Evolutionary conservation across 495 filamentous ascomycete genomes (phyloP), one percentile per base, ranked within the genome.

Genomic region (Mytilinidion resinicola): DNA sequence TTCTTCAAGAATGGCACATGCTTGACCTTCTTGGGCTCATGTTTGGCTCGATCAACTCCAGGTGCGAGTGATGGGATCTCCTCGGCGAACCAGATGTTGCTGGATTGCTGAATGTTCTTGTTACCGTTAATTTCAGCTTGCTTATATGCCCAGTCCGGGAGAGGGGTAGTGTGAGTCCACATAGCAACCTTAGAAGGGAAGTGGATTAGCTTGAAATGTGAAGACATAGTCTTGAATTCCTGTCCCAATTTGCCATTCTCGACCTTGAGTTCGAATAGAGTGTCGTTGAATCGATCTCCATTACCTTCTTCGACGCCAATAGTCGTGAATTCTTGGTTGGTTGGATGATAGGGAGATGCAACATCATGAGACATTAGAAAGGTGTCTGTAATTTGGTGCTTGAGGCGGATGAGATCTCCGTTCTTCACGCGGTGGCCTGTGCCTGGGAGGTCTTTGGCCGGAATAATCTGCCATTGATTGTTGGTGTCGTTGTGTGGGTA

Each of bases 121-220:
- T 98, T 98, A 52, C 93, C 93, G 70, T 98, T 98, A 77, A 98
- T 96, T 71, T 98, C 93, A 61, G 95, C 91, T 68, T 98, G 93
- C 72, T 95, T 95, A 74, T 85, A 91, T 34, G 80, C 93, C 93
- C 93, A 98, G 14, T 98, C 93, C 1, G 93, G 93, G 14, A 98
- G 85, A 17, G 93, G 89, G 35, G 83, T 91, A 7, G 88, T 85
- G 71, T 96, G 92, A 1, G 93, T 98, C 93, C 93, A 98, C 91
- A 98, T 93, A 56, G 95, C 92, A 34, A 98, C 93, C 61, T 91
- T 91, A 57, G 89, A 91, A 1, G 93, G 91, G 57, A 87, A 80
- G 69, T 98, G 93, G 62, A 98, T 80, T 44, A 98, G 79, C 73
- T 96, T 97, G 82, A 98, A 93, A 69, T 95, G 87, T 56, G 89